Conservation (phyloP, 768 basidiomycete genomes). For the Leucosporidium yakuticum region DNA sequence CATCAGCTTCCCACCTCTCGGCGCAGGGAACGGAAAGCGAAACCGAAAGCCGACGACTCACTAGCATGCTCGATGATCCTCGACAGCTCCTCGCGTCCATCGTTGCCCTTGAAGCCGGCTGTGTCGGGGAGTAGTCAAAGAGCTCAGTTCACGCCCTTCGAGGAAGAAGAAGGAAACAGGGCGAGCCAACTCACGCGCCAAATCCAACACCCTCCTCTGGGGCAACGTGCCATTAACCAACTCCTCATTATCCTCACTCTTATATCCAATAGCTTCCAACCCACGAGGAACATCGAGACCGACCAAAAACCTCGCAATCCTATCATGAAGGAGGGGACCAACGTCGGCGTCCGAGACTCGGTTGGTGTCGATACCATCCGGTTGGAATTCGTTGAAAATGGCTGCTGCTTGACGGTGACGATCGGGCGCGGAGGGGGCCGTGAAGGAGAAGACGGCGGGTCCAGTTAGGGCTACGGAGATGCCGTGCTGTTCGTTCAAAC, state of each 20-base stretch:
- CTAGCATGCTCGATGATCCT: conserved; percentile 27
- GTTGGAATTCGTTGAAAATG: conserved; percentile 70
- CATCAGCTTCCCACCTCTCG: too few species aligned
- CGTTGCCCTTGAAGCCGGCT: conserved; percentile 30
- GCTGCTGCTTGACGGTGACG: conserved; percentile 77
- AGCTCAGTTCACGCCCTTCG: too few species aligned
- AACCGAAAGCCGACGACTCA: too few species aligned
- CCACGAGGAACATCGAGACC: conserved; percentile 78
- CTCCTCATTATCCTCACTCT: conserved; percentile 41
- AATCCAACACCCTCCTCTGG: conserved; percentile 81
- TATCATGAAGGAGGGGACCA: conserved; percentile 71
- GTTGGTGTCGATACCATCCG: conserved; percentile 46
- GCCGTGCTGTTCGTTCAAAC: conserved; percentile 17
- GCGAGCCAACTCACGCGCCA: conserved; percentile 66
- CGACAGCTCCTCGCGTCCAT: conserved; percentile 22
- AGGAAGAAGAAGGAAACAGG: not conserved
- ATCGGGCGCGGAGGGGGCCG: conserved; percentile 84
- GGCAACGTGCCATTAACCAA: conserved; percentile 87
- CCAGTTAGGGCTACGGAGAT: conserved; percentile 76
- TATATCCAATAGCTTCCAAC: conserved; percentile 66
- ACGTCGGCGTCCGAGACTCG: conserved; percentile 72
- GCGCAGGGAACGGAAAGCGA: too few species aligned
- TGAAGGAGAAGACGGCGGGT: conserved; percentile 94
- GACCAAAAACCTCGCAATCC: conserved; percentile 82
- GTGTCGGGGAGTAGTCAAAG: not conserved